Evolutionary conservation across 116 monocot genomes (phyloP).

Genomic region (Trichopus zeylanicus): DNA sequence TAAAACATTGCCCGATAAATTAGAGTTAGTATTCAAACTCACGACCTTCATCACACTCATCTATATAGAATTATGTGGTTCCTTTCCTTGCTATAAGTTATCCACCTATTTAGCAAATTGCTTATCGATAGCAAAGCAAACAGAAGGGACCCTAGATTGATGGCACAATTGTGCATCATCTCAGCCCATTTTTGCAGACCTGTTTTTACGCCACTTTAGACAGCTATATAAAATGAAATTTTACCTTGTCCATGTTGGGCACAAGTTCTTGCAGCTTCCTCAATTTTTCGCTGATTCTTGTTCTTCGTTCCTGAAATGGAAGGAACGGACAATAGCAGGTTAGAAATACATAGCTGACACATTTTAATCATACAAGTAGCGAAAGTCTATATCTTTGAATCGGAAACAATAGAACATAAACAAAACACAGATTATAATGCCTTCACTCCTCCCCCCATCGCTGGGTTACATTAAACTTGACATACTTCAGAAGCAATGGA

Average conservation of each 20-base stretch:
- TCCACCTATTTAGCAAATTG: no score
- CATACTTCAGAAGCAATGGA: not conserved
- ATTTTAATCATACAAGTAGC: not conserved
- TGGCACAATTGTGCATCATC: no score
- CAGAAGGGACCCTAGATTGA: no score
- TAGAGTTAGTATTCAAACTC: not conserved
- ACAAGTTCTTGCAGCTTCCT: constrained; percentile 84
- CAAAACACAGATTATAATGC: no score
- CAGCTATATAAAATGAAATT: not conserved
- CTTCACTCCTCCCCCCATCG: no score
- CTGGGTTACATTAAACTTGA: not conserved
- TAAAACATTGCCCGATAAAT: not conserved
- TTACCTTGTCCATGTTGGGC: constrained; percentile 94
- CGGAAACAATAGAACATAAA: no score
- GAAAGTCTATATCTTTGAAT: no score
- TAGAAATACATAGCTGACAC: not conserved
- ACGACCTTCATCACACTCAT: not conserved
- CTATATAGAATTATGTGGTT: not conserved
- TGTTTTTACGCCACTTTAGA: no score
- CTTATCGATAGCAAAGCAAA: no score
- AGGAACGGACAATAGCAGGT: no score
- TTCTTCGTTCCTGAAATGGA: constrained; percentile 62
- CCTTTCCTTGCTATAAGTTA: no score
- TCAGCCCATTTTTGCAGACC: no score
- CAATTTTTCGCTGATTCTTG: constrained; percentile 77